Percentiles rank a stretch among this genome's conserved stretches.
Conservation (phyloP, 352 stramenopile species). For the Aphanomyces euteiches region DNA sequence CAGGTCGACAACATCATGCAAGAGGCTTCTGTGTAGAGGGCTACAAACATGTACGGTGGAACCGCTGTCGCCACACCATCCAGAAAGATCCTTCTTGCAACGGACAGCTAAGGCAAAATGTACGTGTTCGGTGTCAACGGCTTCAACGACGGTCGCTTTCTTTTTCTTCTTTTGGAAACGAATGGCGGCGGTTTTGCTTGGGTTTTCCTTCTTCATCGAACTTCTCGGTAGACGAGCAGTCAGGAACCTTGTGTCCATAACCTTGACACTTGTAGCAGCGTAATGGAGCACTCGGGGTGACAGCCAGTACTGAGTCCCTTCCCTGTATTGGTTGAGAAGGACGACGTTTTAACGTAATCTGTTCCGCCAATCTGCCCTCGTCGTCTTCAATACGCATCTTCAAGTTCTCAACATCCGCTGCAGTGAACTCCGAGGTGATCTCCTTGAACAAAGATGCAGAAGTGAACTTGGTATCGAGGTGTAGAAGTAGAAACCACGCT, state of each 20-base stretch:
- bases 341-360: background rate
- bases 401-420: background rate
- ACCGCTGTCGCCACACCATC: background rate
- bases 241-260: background rate
- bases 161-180: background rate
- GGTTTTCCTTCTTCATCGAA: background rate
- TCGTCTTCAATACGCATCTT: constrained; percentile 17
- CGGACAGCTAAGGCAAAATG: background rate
- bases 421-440: background rate
- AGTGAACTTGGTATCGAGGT: constrained; percentile 6
- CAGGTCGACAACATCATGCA: constrained; percentile 6
- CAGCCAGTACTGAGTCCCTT: background rate
- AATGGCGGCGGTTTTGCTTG: background rate
- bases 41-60: constrained; percentile 15
- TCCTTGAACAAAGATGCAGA: constrained; percentile 3
- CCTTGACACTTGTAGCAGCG: constrained; percentile 10
- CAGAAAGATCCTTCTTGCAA: background rate
- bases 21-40: background rate
- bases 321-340: background rate
- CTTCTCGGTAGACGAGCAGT: background rate
- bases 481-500: constrained; percentile 7
- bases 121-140: background rate
- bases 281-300: background rate
- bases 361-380: background rate
- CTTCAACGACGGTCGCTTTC: background rate